Evolutionary conservation across 106 monocot species (phyloP).

Genomic region (Cymbidium sinense): DNA sequence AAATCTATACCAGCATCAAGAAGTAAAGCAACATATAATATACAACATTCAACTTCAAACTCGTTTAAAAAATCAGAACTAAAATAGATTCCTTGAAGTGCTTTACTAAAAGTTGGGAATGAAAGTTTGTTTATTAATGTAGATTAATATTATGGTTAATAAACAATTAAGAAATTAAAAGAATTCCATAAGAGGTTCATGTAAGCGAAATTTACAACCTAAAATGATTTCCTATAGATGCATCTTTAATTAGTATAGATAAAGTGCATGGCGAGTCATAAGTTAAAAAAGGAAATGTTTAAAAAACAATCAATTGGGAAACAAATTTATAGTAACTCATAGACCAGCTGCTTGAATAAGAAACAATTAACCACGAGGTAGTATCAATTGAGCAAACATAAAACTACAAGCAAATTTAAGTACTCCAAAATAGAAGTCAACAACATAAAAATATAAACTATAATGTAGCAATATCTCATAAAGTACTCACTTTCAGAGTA

Average conservation of each 20-base stretch:
- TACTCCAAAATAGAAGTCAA: not conserved
- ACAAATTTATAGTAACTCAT: not conserved
- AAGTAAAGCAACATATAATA: not conserved
- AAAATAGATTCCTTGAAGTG: not conserved
- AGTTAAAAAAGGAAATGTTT: not conserved
- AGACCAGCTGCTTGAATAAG: not conserved
- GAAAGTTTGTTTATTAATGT: not conserved
- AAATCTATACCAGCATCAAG: not conserved
- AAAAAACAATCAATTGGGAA: not conserved
- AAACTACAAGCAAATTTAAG: not conserved
- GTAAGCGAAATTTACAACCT: not conserved
- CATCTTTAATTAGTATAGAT: not conserved
- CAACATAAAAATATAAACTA: not conserved
- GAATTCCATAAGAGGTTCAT: not conserved
- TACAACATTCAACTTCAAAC: not conserved
- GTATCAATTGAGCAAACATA: not conserved
- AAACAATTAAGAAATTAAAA: not conserved
- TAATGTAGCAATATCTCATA: not conserved
- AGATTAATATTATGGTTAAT: not conserved
- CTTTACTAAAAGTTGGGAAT: not conserved
- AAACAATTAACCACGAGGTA: not conserved
- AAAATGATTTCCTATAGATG: not conserved
- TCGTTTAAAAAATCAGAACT: not conserved
- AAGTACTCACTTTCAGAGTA: conserved; percentile 49
- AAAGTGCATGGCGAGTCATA: not conserved